These are phyloP conservation scores for Saccharomyces hybrid DNA, from an alignment of 1,139 yeast species.

Conservation along the genomic window DNA sequence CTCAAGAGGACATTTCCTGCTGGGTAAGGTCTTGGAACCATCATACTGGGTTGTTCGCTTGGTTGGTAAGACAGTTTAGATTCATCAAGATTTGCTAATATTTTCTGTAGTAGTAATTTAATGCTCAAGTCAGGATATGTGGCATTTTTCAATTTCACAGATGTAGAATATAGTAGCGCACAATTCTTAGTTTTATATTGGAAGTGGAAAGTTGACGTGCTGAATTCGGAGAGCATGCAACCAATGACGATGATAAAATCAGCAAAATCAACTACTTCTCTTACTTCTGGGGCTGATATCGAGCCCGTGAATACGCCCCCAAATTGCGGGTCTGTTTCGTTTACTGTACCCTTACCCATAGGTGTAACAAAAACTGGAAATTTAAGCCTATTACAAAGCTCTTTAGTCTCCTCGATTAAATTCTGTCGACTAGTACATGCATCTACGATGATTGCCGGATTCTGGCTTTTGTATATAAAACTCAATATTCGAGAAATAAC, in stretches of 20 bases:
- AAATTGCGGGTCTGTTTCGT: conserved; percentile 61
- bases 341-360: conserved; percentile 78
- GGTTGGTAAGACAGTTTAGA: conserved; percentile 31
- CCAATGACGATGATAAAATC: conserved; percentile 74
- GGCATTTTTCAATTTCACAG: conserved; percentile 63
- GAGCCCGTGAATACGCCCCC: conserved; percentile 84
- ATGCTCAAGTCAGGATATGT: conserved; percentile 66
- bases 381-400: conserved; percentile 57
- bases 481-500: conserved; percentile 50
- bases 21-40: conserved; percentile 31
- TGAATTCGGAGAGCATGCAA: conserved; percentile 73
- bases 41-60: conserved; percentile 20
- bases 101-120: conserved; percentile 50
- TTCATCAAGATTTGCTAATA: conserved; percentile 35
- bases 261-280: conserved; percentile 64
- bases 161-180: conserved; percentile 73
- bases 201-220: conserved; percentile 80
- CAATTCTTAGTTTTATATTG: conserved; percentile 66
- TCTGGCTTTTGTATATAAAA: conserved; percentile 45
- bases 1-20: conserved; percentile 38
- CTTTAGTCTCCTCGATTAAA: conserved; percentile 48
- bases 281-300: conserved; percentile 66
- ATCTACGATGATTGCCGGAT: conserved; percentile 71
- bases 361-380: conserved; percentile 84
- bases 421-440: conserved; percentile 77